Evolutionary conservation across 192 early-diverging fungal genomes (phyloP).

Genomic region (Coemansia biformis): DNA sequence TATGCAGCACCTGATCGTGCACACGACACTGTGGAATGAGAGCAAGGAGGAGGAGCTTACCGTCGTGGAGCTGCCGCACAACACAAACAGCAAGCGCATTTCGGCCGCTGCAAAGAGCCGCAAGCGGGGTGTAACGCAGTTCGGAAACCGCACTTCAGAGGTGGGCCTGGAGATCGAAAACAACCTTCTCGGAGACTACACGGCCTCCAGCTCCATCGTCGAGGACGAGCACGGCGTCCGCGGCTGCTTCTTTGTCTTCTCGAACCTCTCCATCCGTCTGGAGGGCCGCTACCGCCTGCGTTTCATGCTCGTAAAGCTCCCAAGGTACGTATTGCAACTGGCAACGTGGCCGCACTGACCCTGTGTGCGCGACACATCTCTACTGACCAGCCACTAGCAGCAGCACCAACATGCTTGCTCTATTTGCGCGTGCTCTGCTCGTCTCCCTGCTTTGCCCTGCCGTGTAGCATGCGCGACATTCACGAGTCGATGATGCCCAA

Average conservation of each 20-base stretch:
- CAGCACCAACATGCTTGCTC: no score
- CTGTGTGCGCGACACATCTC: no score
- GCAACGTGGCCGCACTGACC: no score
- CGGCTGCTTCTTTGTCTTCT: constrained; percentile 74
- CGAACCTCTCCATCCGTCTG: constrained; percentile 68
- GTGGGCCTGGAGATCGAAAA: constrained; percentile 43
- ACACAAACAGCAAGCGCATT: constrained; percentile 49
- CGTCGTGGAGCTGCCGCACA: constrained; percentile 40
- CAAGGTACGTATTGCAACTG: constrained; percentile 49
- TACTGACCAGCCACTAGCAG: no score
- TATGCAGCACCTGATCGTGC: constrained; percentile 48
- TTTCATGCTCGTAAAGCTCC: constrained; percentile 67
- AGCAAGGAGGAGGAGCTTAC: constrained; percentile 36
- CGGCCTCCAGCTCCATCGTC: constrained; percentile 40
- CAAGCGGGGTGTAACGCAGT: constrained; percentile 43
- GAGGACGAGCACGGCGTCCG: constrained; percentile 51
- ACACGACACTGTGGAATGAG: constrained; percentile 45
- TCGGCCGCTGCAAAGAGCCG: constrained; percentile 49
- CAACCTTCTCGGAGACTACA: constrained; percentile 39
- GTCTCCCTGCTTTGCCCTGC: background rate
- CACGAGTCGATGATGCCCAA: constrained; percentile 47
- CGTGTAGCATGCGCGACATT: constrained; percentile 43
- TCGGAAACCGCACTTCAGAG: constrained; percentile 19
- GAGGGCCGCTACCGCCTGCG: constrained; percentile 67
- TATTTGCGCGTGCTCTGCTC: background rate